These are phyloP conservation scores for Ogataea naganishii DNA, from an alignment of 805 yeast genomes.

Conservation along the genomic window DNA sequence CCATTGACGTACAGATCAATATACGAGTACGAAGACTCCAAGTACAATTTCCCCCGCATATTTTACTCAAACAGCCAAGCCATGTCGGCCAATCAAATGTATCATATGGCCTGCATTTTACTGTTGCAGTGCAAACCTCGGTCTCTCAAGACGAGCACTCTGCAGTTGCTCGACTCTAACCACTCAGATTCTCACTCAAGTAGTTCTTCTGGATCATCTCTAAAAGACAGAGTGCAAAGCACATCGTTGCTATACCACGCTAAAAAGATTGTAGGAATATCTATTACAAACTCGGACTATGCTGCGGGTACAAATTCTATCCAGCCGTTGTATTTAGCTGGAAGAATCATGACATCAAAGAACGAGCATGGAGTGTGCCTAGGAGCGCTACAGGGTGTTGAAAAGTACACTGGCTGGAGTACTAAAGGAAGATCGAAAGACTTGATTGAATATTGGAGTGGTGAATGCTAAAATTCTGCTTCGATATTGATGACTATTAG, in stretches of 20 bases:
- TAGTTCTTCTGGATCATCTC: too few relatives aligned
- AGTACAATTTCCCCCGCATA: constrained; percentile 28
- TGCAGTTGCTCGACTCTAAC: too few relatives aligned
- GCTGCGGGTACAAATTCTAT: constrained; percentile 17
- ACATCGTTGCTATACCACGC: constrained; percentile 28
- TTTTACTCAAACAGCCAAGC: constrained; percentile 32
- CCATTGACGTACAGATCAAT: constrained; percentile 24
- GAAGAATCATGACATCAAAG: constrained; percentile 13
- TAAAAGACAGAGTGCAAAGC: constrained; percentile 10
- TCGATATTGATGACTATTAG: too few relatives aligned
- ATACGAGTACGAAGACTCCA: constrained; percentile 18
- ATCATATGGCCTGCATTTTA: constrained; percentile 32
- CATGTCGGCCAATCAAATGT: constrained; percentile 30
- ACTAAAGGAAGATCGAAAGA: constrained; percentile 18
- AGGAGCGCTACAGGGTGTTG: constrained; percentile 15
- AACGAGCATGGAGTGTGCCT: constrained; percentile 15
- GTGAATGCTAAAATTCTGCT: too few relatives aligned
- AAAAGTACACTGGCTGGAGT: constrained; percentile 19
- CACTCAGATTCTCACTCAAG: too few relatives aligned
- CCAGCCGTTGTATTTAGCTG: constrained; percentile 20
- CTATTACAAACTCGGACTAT: constrained; percentile 21
- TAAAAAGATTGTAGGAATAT: constrained; percentile 26
- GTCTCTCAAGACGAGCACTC: too few relatives aligned
- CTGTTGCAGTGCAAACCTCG: constrained; percentile 32
- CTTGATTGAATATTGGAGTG: constrained; percentile 17